Conservation (phyloP, 2,329 filamentous ascomycete genomes). For the Fusarium ramigenum region DNA sequence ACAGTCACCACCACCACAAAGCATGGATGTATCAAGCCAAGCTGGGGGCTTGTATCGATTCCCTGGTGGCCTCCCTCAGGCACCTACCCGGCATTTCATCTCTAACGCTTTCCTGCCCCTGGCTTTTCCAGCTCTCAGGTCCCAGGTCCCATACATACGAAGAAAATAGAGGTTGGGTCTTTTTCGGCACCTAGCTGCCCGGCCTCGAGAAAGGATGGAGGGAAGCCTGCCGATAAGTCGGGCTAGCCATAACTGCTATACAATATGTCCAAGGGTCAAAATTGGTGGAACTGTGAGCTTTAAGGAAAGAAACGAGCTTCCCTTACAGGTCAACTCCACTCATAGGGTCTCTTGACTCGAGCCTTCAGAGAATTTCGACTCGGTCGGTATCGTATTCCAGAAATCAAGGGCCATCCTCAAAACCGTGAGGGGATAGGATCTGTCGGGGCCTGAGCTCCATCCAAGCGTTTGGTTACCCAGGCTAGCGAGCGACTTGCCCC, state of each 20-base stretch:
- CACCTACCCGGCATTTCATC: conserved; percentile 19
- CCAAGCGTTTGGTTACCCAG: background rate
- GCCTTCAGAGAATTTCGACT: conserved; percentile 10
- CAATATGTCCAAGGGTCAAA: background rate
- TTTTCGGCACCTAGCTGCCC: conserved; percentile 12
- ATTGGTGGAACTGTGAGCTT: conserved; percentile 13
- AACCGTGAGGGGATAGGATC: conserved; percentile 4
- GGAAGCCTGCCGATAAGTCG: conserved; percentile 22
- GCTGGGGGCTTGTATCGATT: conserved; percentile 11
- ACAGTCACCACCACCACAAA: background rate
- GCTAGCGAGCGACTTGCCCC: conserved; percentile 11
- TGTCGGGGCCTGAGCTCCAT: conserved; percentile 14
- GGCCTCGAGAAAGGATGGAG: background rate
- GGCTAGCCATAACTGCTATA: background rate
- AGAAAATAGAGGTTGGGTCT: background rate
- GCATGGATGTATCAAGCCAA: conserved; percentile 3
- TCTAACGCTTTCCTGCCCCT: conserved; percentile 17
- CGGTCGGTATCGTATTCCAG: background rate
- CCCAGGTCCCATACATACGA: background rate
- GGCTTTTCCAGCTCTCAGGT: conserved; percentile 21
- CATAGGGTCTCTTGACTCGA: conserved; percentile 33
- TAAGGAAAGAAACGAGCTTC: background rate
- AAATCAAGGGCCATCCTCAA: background rate
- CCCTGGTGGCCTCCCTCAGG: conserved; percentile 6
- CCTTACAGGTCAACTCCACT: conserved; percentile 22